Evolutionary conservation across 768 basidiomycete genomes (phyloP).

Genomic region (Sporobolomyces roseus): DNA sequence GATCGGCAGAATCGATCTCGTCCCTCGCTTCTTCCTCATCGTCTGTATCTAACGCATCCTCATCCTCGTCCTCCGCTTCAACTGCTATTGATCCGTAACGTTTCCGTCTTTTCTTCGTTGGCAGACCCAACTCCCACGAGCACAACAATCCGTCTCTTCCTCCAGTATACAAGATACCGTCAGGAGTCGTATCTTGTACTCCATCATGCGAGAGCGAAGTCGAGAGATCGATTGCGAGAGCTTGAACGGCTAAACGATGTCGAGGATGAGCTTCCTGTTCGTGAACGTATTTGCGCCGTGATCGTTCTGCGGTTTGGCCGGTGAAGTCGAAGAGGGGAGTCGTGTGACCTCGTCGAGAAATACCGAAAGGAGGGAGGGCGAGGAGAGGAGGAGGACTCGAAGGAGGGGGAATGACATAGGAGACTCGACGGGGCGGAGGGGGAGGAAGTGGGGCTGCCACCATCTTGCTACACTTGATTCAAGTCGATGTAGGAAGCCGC

Average conservation of each 20-base stretch:
- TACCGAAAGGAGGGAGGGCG: constrained; percentile 23
- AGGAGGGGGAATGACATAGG: constrained; percentile 35
- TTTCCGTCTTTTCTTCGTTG: constrained; percentile 25
- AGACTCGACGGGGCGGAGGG: constrained; percentile 24
- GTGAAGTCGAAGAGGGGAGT: constrained; percentile 20
- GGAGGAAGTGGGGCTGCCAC: constrained; percentile 29
- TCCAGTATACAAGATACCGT: constrained; percentile 44
- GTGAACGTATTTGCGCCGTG: constrained; percentile 11
- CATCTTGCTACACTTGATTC: not conserved
- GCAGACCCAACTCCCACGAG: constrained; percentile 44
- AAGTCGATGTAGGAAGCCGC: not conserved
- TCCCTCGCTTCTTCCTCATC: constrained; percentile 31
- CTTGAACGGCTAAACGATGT: constrained; percentile 42
- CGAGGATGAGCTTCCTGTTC: constrained; percentile 27
- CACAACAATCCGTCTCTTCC: constrained; percentile 44
- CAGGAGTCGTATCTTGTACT: constrained; percentile 24
- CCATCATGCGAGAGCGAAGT: constrained; percentile 33
- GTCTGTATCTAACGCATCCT: constrained; percentile 5
- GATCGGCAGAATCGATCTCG: not conserved
- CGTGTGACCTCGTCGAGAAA: constrained; percentile 7
- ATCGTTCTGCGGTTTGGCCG: not conserved
- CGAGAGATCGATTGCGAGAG: constrained; percentile 43
- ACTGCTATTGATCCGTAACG: constrained; percentile 9
- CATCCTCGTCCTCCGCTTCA: constrained; percentile 22
- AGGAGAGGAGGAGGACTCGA: constrained; percentile 30